These are phyloP conservation scores for Austropuccinia psidii DNA, from an alignment of 1,284 basidiomycete genomes.

Conservation along the genomic window DNA sequence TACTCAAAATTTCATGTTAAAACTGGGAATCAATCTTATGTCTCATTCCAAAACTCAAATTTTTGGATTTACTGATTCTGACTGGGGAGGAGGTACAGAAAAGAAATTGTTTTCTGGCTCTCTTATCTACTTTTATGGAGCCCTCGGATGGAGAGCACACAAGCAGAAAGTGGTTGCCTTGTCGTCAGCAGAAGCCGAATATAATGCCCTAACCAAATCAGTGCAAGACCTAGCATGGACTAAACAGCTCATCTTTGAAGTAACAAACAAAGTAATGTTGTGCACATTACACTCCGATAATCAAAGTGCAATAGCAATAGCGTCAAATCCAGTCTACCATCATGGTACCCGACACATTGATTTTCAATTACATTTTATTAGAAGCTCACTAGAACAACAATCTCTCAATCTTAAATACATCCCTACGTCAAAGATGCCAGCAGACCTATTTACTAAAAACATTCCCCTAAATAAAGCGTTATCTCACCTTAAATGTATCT, in stretches of 20 bases:
- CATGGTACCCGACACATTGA: neutral
- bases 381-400: too few relatives aligned
- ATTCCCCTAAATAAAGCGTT: too few relatives aligned
- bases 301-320: neutral
- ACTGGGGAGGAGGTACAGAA: neutral
- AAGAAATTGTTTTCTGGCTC: neutral
- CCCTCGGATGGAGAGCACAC: neutral
- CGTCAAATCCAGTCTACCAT: neutral
- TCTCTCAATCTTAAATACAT: too few relatives aligned
- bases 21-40: neutral
- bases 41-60: neutral
- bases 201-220: neutral
- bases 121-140: neutral
- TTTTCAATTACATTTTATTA: neutral
- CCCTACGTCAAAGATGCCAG: too few relatives aligned
- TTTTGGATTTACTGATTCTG: neutral
- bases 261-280: neutral
- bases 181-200: slow-evolving; percentile 4
- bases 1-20: neutral
- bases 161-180: neutral
- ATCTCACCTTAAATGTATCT: too few relatives aligned
- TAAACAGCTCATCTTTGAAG: neutral
- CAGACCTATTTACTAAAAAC: too few relatives aligned
- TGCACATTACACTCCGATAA: neutral
- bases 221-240: neutral